phyloP scores from a whole-genome alignment of 805 yeast species.

The Phaffomyces thermotolerans region DNA sequence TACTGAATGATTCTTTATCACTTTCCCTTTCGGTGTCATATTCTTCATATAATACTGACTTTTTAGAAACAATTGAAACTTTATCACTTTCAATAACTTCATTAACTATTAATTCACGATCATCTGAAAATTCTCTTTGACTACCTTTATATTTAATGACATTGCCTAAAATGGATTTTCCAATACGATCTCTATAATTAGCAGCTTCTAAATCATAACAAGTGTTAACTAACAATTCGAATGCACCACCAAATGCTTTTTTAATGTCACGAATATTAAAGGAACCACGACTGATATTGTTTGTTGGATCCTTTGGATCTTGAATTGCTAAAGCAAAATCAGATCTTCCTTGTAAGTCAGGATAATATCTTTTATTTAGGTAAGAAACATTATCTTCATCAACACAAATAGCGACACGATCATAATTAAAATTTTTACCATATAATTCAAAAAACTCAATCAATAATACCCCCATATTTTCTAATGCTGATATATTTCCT shows the following conservation, averaged over 20 bases:
- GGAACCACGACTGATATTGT: slow-evolving; percentile 81
- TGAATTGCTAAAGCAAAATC: slow-evolving; percentile 68
- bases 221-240: slow-evolving; percentile 61
- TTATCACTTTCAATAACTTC: slow-evolving; percentile 41
- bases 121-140: slow-evolving; percentile 71
- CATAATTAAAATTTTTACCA: slow-evolving; percentile 85
- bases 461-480: slow-evolving; percentile 77
- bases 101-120: slow-evolving; percentile 54
- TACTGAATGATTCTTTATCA: not conserved
- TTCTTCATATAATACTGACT: slow-evolving; percentile 3
- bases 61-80: slow-evolving; percentile 12
- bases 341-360: slow-evolving; percentile 42
- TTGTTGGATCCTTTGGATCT: slow-evolving; percentile 81
- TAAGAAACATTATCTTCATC: slow-evolving; percentile 50
- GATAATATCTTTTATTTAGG: slow-evolving; percentile 47
- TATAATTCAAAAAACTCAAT: slow-evolving; percentile 90
- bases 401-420: slow-evolving; percentile 64
- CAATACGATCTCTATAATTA: slow-evolving; percentile 57
- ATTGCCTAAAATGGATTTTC: slow-evolving; percentile 71
- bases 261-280: slow-evolving; percentile 73
- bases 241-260: slow-evolving; percentile 86
- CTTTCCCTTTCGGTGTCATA: slow-evolving; percentile 11
- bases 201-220: slow-evolving; percentile 68
- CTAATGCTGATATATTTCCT: slow-evolving; percentile 54
- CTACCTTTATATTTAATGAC: slow-evolving; percentile 70